Percentiles rank a stretch among this genome's conserved stretches.
These are phyloP conservation scores for Carex myosuroides DNA, from an alignment of 176 grass and related monocot species.

Conservation along the genomic window DNA sequence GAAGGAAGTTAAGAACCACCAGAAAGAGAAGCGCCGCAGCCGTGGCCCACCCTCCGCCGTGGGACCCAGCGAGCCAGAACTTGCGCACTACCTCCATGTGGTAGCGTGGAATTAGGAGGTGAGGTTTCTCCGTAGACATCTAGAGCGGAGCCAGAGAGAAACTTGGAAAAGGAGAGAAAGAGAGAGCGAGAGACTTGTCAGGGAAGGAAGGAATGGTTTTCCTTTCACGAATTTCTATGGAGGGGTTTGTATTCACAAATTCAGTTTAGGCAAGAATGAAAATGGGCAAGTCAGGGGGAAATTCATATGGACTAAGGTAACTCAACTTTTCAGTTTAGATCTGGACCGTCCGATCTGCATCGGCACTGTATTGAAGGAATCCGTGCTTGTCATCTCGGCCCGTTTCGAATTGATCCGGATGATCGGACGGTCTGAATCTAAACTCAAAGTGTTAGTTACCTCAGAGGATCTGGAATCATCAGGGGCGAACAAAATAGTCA, in stretches of 20 bases:
- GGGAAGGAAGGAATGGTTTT: neutral
- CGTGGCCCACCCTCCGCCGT: slow-evolving; percentile 55
- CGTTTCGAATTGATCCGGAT: too few relatives aligned
- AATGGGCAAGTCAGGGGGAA: neutral
- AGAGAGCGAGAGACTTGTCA: neutral
- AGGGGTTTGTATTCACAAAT: neutral
- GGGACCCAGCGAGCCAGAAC: slow-evolving; percentile 31
- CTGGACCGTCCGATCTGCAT: too few relatives aligned
- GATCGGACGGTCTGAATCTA: too few relatives aligned
- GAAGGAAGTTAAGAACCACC: slow-evolving; percentile 29
- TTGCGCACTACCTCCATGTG: slow-evolving; percentile 19
- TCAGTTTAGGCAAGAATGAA: neutral
- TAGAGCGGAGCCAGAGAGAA: neutral
- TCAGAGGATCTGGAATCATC: too few relatives aligned
- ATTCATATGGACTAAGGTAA: too few relatives aligned
- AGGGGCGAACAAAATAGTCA: neutral
- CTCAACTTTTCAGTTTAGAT: too few relatives aligned
- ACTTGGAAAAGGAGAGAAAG: neutral
- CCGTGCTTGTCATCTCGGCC: too few relatives aligned
- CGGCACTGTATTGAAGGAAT: too few relatives aligned
- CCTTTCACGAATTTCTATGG: neutral
- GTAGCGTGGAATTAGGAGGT: neutral
- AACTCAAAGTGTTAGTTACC: too few relatives aligned
- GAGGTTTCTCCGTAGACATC: neutral
- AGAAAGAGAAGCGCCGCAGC: slow-evolving; percentile 45